Evolutionary conservation across 1,284 basidiomycete genomes (phyloP).

Genomic region (Tylopilus orsonianus): DNA sequence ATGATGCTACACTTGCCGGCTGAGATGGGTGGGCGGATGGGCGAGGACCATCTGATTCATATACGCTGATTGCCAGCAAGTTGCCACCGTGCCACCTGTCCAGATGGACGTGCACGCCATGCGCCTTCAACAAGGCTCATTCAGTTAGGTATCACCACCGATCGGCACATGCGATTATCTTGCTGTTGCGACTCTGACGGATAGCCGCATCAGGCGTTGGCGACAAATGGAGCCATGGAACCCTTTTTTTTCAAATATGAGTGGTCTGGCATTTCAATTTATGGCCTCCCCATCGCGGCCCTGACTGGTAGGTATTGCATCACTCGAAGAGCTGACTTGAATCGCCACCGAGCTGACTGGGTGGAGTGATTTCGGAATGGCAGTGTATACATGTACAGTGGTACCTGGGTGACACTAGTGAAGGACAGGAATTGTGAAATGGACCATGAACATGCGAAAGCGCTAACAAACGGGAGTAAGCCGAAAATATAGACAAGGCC

Average conservation of each 20-base stretch:
- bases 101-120: conserved; percentile 15
- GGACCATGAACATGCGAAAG: conserved; percentile 14
- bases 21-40: conserved; percentile 2
- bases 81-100: conserved; percentile 23
- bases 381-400: conserved; percentile 25
- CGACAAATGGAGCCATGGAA: conserved; percentile 14
- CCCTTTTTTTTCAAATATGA: conserved; percentile 9
- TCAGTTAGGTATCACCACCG: conserved; percentile 2
- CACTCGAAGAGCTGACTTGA: background rate
- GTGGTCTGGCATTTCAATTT: conserved; percentile 11
- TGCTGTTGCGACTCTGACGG: conserved; percentile 6
- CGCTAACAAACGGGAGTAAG: conserved; percentile 10
- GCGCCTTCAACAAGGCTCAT: conserved; percentile 25
- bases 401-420: conserved; percentile 28
- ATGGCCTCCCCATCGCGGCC: conserved; percentile 9
- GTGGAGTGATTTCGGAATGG: conserved; percentile 13
- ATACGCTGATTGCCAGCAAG: conserved; percentile 21
- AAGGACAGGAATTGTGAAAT: conserved; percentile 28
- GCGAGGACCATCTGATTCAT: conserved; percentile 23
- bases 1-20: conserved; percentile 19
- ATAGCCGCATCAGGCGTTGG: conserved; percentile 10
- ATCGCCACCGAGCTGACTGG: conserved; percentile 3
- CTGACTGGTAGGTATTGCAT: conserved; percentile 10
- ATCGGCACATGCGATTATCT: conserved; percentile 23
- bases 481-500: conserved; percentile 20